phyloP scores from a whole-genome alignment of 495 filamentous ascomycete species.

The Annulohypoxylon bovei region DNA sequence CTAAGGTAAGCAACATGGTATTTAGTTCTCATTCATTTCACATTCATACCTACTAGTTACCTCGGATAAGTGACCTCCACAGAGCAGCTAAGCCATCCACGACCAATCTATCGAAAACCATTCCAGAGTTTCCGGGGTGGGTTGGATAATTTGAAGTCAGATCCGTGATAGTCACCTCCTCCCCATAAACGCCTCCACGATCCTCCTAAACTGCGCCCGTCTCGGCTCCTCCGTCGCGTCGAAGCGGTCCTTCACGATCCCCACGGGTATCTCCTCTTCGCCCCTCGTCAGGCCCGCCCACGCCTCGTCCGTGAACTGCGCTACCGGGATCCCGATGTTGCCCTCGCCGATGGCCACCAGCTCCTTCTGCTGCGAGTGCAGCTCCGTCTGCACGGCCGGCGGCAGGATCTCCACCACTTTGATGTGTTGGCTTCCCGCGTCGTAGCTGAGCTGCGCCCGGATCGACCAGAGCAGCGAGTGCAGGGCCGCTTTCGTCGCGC shows the following conservation, averaged over 20 bases:
- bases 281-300: slow-evolving; percentile 61
- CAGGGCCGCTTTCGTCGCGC: slow-evolving; percentile 67
- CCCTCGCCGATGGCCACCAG: slow-evolving; percentile 50
- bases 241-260: slow-evolving; percentile 26
- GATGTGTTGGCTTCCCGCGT: slow-evolving; percentile 48
- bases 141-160: no score
- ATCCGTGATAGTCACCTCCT: background rate
- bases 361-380: slow-evolving; percentile 63
- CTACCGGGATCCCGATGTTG: slow-evolving; percentile 67
- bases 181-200: slow-evolving; percentile 28
- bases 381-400: slow-evolving; percentile 73
- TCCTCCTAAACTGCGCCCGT: slow-evolving; percentile 16
- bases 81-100: no score
- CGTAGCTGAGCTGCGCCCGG: slow-evolving; percentile 65
- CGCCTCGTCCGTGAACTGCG: slow-evolving; percentile 66
- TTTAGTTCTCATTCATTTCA: no score
- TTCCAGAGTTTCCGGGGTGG: no score
- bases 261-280: slow-evolving; percentile 58
- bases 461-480: slow-evolving; percentile 66
- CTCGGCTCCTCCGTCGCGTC: slow-evolving; percentile 27
- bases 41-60: no score
- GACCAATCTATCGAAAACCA: no score
- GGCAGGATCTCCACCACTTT: slow-evolving; percentile 73
- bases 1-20: no score
- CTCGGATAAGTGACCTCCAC: no score